Evolutionary conservation across 129 eudicot genomes (phyloP).

Genomic region (Calendula officinalis): DNA sequence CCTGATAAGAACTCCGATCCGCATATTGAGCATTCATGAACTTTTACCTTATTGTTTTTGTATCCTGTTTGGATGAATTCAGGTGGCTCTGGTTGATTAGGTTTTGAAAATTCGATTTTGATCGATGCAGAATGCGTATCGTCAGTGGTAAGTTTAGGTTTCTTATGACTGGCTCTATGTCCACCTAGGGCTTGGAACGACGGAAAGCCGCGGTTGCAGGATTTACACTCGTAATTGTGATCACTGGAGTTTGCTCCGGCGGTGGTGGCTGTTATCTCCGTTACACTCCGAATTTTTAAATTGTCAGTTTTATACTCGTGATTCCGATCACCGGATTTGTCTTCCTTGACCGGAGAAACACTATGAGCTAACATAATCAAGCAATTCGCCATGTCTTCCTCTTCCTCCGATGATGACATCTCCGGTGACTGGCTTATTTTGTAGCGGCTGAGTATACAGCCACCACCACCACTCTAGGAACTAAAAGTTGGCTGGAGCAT

Average conservation of each 20-base stretch:
- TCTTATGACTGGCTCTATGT: constrained; percentile 46
- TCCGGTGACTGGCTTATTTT: constrained; percentile 22
- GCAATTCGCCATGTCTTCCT: constrained; percentile 47
- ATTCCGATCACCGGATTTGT: not conserved
- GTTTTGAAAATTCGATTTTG: not conserved
- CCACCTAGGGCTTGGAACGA: constrained; percentile 52
- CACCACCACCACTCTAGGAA: constrained; percentile 17
- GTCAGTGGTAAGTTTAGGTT: constrained; percentile 23
- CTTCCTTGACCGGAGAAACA: constrained; percentile 22
- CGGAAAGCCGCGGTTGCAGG: constrained; percentile 33
- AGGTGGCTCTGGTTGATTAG: constrained; percentile 8
- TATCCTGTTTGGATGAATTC: constrained; percentile 1
- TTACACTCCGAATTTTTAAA: constrained; percentile 25
- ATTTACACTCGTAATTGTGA: constrained; percentile 34
- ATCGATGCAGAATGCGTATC: constrained; percentile 15
- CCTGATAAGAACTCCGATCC: constrained; percentile 80
- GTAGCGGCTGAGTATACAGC: not conserved
- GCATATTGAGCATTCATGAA: constrained; percentile 83
- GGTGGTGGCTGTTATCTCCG: constrained; percentile 25
- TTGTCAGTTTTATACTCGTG: constrained; percentile 15
- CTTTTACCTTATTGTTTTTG: constrained; percentile 16
- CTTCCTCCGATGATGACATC: constrained; percentile 39
- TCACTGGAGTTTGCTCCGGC: constrained; percentile 6
- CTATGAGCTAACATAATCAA: constrained; percentile 36
- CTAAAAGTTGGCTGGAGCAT: constrained; percentile 25